A percentile compares a stretch with the other conserved stretches of the same genome.
Conservation (phyloP, 208 protist species). For the Trypanosoma congolense region DNA sequence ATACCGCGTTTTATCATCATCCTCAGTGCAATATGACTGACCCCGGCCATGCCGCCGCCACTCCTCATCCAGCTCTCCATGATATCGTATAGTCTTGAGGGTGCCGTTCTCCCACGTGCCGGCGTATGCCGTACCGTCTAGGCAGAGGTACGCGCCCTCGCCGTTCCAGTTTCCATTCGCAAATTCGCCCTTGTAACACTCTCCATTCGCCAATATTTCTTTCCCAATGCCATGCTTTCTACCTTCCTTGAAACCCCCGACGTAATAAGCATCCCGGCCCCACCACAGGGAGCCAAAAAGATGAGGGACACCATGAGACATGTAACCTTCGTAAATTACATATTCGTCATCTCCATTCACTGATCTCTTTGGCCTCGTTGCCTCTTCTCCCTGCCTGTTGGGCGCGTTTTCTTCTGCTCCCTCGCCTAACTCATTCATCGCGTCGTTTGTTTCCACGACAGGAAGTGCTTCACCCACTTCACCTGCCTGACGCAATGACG, state of each 20-base stretch:
- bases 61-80: constrained; percentile 62
- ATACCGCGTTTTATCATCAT: constrained; percentile 35
- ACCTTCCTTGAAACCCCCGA: constrained; percentile 55
- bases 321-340: constrained; percentile 75
- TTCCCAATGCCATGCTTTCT: constrained; percentile 54
- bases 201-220: constrained; percentile 57
- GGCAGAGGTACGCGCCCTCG: constrained; percentile 48
- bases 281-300: constrained; percentile 82
- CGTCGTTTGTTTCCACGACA: too few relatives aligned
- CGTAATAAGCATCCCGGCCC: constrained; percentile 52
- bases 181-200: constrained; percentile 70
- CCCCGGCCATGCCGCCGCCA: constrained; percentile 58
- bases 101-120: constrained; percentile 45
- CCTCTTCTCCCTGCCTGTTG: background rate
- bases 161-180: constrained; percentile 54
- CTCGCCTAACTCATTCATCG: background rate
- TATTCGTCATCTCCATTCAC: background rate
- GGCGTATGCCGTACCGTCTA: constrained; percentile 63
- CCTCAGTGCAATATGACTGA: constrained; percentile 20
- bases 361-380: background rate
- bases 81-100: constrained; percentile 45
- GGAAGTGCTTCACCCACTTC: background rate
- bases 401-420: background rate
- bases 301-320: constrained; percentile 50
- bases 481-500: background rate